Percentiles rank a stretch among this genome's conserved stretches.
Conservation (phyloP, 306 rosid species). For the Lablab purpureus region DNA sequence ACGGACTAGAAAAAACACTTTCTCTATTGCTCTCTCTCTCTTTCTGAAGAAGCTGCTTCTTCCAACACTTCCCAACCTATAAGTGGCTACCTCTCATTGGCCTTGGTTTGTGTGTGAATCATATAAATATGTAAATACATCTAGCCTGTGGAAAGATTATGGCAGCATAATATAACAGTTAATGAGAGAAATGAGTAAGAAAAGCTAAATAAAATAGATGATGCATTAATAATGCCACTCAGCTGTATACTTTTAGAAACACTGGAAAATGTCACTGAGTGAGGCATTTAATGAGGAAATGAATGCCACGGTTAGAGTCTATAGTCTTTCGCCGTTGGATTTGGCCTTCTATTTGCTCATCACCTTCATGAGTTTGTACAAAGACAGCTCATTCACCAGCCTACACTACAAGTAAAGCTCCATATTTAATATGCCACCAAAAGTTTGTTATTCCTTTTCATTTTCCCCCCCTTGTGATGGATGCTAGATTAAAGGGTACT, state of each 20-base stretch:
- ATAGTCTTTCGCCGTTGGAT: slow-evolving; percentile 62
- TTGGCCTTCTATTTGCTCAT: slow-evolving; percentile 40
- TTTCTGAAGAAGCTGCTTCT: slow-evolving; percentile 57
- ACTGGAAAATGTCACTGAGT: slow-evolving; percentile 45
- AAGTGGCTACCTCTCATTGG: slow-evolving; percentile 90
- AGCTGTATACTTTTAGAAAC: slow-evolving; percentile 39
- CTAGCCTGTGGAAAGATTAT: neutral
- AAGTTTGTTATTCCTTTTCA: slow-evolving; percentile 21
- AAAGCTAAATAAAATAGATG: slow-evolving; percentile 3
- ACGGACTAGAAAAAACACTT: slow-evolving; percentile 55
- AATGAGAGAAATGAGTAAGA: neutral
- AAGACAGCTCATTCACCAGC: slow-evolving; percentile 68
- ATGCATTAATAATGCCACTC: slow-evolving; percentile 26
- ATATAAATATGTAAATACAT: slow-evolving; percentile 43
- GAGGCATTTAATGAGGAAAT: slow-evolving; percentile 76
- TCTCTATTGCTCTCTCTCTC: slow-evolving; percentile 15
- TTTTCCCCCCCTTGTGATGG: neutral
- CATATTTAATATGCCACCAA: slow-evolving; percentile 54
- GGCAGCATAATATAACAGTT: slow-evolving; percentile 5
- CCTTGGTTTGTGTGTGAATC: slow-evolving; percentile 71
- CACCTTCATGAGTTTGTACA: slow-evolving; percentile 38
- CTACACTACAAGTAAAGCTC: slow-evolving; percentile 33
- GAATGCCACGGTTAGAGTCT: slow-evolving; percentile 72
- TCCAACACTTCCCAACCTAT: slow-evolving; percentile 51
- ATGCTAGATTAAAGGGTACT: slow-evolving; percentile 3